Evolutionary conservation across 2,329 filamentous ascomycete genomes (phyloP), one percentile per base, ranked within the genome.

Genomic region (Chaetomiaceae sp.): DNA sequence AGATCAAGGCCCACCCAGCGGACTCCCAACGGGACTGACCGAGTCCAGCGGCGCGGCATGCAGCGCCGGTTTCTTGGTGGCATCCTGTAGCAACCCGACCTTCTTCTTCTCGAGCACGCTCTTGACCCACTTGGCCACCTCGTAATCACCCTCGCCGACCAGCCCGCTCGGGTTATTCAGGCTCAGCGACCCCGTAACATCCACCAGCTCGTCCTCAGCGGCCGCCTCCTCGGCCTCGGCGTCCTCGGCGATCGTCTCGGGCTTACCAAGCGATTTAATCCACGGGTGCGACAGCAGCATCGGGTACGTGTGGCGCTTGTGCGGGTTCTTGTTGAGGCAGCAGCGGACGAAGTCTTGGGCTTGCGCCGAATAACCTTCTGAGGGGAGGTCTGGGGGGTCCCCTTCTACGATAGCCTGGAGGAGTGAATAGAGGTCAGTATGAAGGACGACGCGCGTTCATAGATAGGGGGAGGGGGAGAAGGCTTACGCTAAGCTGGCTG

Each of bases 341-440:
- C 86, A 86, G 34, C 81, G 79, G 21, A 99, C 92, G 71, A 99
- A 99, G 63, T 92, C 87, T 51, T 85, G 85, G 2, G 92, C 90
- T 5, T 81, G 78, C 51, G 86, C 80, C 0, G 91, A 94, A 68
- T 88, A 99, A 23, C 82, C 84, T 51, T 87, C 81, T 5, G 78
- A 75, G 0, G 94, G 94, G 29, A 99, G 82, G 64, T 87, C 85
- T 10, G 94, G 94, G 13, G 94, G 90, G n/a, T 96, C 90, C 46
- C 94, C 94, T 67, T 97, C 90, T 32, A 99, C 94, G 66, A 99
- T 99, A 51, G 94, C 94, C 94, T 99, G 61, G 21, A 14, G 23
- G 21, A 32, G 14, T 42, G 13, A 37, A 20, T 44, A 16, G 55
- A 58, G 61, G 43, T 33, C 33, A 32, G 47, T 34, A 10, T 3